phyloP scores from a whole-genome alignment of 305 asterid species.

The Striga hermonthica region DNA sequence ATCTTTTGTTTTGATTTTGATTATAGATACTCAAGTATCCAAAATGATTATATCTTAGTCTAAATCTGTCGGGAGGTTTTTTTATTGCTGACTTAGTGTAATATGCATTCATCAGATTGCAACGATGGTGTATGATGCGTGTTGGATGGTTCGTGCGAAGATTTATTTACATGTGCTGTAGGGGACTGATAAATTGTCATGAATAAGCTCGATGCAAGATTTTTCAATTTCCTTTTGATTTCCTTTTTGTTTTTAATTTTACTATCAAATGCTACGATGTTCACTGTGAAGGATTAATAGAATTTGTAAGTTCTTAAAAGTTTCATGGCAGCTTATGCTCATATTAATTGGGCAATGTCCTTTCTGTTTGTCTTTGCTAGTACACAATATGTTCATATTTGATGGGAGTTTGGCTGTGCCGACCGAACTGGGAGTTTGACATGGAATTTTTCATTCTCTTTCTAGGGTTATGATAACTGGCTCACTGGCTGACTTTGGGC shows the following conservation, averaged over 20 bases:
- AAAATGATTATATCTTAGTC: too few relatives aligned
- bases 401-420: too few relatives aligned
- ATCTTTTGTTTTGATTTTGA: too few relatives aligned
- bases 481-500: conserved; percentile 47
- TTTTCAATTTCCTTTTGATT: conserved; percentile 18
- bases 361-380: too few relatives aligned
- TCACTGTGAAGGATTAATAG: too few relatives aligned
- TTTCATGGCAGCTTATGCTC: conserved; percentile 18
- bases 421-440: too few relatives aligned
- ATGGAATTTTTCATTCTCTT: conserved; percentile 29
- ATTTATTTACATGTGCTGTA: conserved; percentile 37
- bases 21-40: too few relatives aligned
- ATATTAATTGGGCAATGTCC: conserved; percentile 20
- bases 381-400: too few relatives aligned
- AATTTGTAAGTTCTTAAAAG: too few relatives aligned
- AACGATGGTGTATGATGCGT: conserved; percentile 74
- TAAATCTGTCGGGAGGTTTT: too few relatives aligned
- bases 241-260: background rate
- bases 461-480: conserved; percentile 69
- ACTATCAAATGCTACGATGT: conserved; percentile 11
- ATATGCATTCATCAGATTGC: conserved; percentile 64
- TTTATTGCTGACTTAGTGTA: too few relatives aligned
- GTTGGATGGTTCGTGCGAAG: conserved; percentile 50
- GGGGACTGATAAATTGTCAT: conserved; percentile 38
- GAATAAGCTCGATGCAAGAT: conserved; percentile 37